Conservation (phyloP, 305 asterid species). For the Fraxinus velutina region DNA sequence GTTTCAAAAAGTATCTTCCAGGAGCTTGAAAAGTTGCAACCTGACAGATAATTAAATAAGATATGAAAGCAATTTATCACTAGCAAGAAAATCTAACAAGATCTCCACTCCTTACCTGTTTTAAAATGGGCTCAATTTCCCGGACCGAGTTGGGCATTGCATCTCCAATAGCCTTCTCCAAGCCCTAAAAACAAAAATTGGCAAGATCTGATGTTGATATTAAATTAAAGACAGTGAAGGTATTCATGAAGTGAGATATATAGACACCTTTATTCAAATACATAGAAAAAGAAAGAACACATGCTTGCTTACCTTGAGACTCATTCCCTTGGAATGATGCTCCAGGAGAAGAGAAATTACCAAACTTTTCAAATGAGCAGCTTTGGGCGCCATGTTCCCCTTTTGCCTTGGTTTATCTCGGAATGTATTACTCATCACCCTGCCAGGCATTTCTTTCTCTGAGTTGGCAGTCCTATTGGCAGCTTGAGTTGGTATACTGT, state of each 20-base stretch:
- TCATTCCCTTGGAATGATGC: slow-evolving; percentile 75
- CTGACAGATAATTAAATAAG: slow-evolving; percentile 41
- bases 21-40: slow-evolving; percentile 71
- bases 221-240: slow-evolving; percentile 20
- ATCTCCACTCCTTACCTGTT: slow-evolving; percentile 55
- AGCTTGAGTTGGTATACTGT: slow-evolving; percentile 40
- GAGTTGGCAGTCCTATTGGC: slow-evolving; percentile 39
- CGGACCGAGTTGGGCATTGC: slow-evolving; percentile 60
- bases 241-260: neutral
- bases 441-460: slow-evolving; percentile 58
- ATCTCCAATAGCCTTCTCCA: slow-evolving; percentile 90
- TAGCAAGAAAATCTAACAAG: slow-evolving; percentile 20
- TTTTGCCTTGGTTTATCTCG: slow-evolving; percentile 48
- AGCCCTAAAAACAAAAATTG: slow-evolving; percentile 46
- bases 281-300: neutral
- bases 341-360: slow-evolving; percentile 68
- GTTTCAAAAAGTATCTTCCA: slow-evolving; percentile 78
- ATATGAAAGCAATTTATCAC: slow-evolving; percentile 4
- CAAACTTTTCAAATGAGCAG: slow-evolving; percentile 67
- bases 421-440: slow-evolving; percentile 37
- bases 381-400: slow-evolving; percentile 40
- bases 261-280: neutral
- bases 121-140: slow-evolving; percentile 77
- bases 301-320: slow-evolving; percentile 59
- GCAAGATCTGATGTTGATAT: slow-evolving; percentile 17